Base-by-base conservation (phyloP, 148 eudicot genomes). In the Cornus florida region DNA sequence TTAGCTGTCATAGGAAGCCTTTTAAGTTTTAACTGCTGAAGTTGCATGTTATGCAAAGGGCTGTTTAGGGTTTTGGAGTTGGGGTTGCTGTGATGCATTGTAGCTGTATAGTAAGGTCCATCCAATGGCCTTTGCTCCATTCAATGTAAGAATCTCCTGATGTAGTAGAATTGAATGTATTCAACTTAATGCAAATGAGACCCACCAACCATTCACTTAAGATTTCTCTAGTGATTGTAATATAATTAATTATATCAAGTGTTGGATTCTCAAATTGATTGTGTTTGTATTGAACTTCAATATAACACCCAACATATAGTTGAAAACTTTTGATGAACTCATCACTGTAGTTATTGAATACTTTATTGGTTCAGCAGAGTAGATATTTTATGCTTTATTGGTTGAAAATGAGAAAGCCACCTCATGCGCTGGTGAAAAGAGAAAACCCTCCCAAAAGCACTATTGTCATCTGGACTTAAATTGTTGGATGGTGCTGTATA, bases 21-120 rank as follows among this genome's bases (percentile, higher is more conserved):
- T 31, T 33, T 43, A 28, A 19, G 10, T 73, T 31, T n/a, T 43
- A 28, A 19, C 70, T 38, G 70, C 77, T 73, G 66, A 73, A 80
- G 72, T 43, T 73, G 77, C 46, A 53, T 9, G 24, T 76, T 14
- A 31, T 71, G 39, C 14, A 1, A 35, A 33, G 28, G 62, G 50
- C 28, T 67, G 33, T 33, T 33, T 39, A 35, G 70, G 48, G 48
- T 22, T 65, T 19, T 77, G 86, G 83, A 77, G 83, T 77, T 69
- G 31, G 83, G 81, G 77, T 79, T 75, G 81, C 83, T 79, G 86
- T 67, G 86, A 83, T 86, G 86, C 81, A 71, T 75, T 74, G 9
- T 73, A 69, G 79, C 56, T 74, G 83, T 80, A 62, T 70, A 86
- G 83, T 79, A 78, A 83, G 81, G 78, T 79, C 80, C 77, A 83